phyloP scores from a whole-genome alignment of 768 basidiomycete genomes.

The Paxillus rubicundulus region DNA sequence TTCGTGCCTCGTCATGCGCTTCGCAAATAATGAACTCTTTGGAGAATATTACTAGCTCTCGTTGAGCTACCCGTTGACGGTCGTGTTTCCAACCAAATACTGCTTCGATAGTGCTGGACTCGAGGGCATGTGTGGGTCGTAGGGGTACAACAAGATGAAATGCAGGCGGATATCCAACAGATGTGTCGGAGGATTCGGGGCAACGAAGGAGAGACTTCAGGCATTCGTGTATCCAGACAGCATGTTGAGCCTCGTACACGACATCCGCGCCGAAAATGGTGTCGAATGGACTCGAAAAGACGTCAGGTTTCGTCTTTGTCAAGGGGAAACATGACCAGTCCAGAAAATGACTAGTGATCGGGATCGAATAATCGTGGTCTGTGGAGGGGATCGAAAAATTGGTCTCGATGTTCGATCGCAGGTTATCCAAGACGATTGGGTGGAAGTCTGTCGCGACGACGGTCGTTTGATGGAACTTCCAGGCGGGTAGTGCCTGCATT shows the following conservation, averaged over 20 bases:
- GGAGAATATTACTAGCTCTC: constrained; percentile 47
- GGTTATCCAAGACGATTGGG: constrained; percentile 46
- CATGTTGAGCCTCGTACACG: constrained; percentile 50
- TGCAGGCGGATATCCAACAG: neutral
- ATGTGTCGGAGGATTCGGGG: constrained; percentile 9
- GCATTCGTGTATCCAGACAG: constrained; percentile 44
- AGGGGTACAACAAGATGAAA: constrained; percentile 83
- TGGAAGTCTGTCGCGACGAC: constrained; percentile 52
- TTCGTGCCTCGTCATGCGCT: constrained; percentile 24
- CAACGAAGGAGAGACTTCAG: constrained; percentile 37
- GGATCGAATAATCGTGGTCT: neutral
- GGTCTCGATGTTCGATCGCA: constrained; percentile 39
- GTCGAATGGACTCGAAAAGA: constrained; percentile 42
- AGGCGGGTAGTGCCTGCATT: constrained; percentile 9
- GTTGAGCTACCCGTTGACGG: constrained; percentile 1
- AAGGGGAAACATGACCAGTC: constrained; percentile 39
- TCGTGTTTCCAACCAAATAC: constrained; percentile 40
- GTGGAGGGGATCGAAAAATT: constrained; percentile 29
- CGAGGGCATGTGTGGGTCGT: constrained; percentile 58
- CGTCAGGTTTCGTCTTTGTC: constrained; percentile 10
- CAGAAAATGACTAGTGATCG: constrained; percentile 29
- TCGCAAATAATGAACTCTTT: constrained; percentile 59
- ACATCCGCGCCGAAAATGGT: constrained; percentile 53
- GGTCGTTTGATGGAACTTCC: constrained; percentile 8
- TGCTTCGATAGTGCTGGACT: constrained; percentile 56